Percentiles rank a stretch among this genome's conserved stretches.
Conservation (phyloP, 1,284 basidiomycete genomes). For the Caloboletus firmus region DNA sequence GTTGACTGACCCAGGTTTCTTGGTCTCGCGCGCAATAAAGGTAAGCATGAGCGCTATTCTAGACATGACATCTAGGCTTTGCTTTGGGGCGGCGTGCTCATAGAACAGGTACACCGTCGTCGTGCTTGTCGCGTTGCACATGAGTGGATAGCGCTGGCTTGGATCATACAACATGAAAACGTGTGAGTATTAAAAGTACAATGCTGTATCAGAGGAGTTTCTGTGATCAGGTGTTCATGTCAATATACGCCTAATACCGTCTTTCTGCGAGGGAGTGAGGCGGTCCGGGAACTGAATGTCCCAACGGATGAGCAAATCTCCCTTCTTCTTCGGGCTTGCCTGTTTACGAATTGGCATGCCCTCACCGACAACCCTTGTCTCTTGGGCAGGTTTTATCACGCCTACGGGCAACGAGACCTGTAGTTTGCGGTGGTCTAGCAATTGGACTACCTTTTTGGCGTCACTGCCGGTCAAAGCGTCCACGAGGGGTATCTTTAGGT, state of each 20-base stretch:
- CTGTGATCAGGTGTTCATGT: constrained; percentile 31
- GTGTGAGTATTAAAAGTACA: constrained; percentile 21
- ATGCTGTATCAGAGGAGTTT: constrained; percentile 6
- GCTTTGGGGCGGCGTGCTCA: neutral
- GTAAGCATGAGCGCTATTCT: neutral
- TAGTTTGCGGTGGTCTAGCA: constrained; percentile 78
- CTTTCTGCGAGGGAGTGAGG: constrained; percentile 74
- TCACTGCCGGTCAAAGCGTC: constrained; percentile 74
- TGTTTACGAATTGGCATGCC: constrained; percentile 92
- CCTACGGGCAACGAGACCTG: constrained; percentile 68
- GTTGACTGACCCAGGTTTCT: neutral
- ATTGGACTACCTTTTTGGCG: constrained; percentile 56
- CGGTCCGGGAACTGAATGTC: constrained; percentile 82
- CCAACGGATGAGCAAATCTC: constrained; percentile 83
- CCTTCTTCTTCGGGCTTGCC: constrained; percentile 69
- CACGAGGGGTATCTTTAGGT: constrained; percentile 70
- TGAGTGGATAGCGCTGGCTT: neutral
- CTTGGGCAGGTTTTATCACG: constrained; percentile 77
- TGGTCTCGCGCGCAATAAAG: neutral
- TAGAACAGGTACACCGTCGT: neutral
- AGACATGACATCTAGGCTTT: neutral
- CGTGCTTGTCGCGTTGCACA: neutral
- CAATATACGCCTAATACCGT: constrained; percentile 73
- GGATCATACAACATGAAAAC: constrained; percentile 11
- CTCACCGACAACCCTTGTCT: constrained; percentile 70